Evolutionary conservation across 208 protist species (phyloP), one percentile per base, ranked within the genome.

Genomic region (Acanthamoeba triangularis): DNA sequence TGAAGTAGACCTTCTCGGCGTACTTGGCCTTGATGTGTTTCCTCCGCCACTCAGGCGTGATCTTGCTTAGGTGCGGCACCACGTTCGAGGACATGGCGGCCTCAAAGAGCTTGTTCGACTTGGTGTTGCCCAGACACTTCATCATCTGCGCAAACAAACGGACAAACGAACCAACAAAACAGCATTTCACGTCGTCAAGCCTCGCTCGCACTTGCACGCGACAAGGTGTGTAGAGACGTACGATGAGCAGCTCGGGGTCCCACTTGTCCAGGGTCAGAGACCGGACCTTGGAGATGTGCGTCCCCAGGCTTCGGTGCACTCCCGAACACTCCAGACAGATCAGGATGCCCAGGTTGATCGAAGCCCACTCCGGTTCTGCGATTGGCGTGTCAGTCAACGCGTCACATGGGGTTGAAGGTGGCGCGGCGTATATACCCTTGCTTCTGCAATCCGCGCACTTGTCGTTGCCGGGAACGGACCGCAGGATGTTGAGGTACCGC

Each of bases 301-400:
- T 95, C 65, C 97, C 97, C 3, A 98, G 35, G 56, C 65, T 74
- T 35, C 97, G 76, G 61, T 98, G 97, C 8, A 98, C 82, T 44
- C 96, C 97, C 65, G 94, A 96, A 61, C 97, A 98, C 41, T 96
- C 95, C 14, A 98, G 97, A 65, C 97, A 98, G 49, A 98, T 95
- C 30, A 98, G 96, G 10, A 98, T 65, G 49, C 97, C 97, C 3
- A 98, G 67, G 74, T 98, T 98, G 23, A 96, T 97, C 1, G 95
- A 97, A 37, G 95, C 94, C 97, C 97, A 98, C 0, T 92, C 33
- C 18, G 97, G 97, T 13, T 94, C 96, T 82, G 80, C 5, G 44
- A 28, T 35, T 18, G 49, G 25, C 28, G 44, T 35, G 37, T 49
- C 37, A 80, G 37, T 35, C 30, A 0, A 33, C 13, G 72, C 2